Percentiles rank a stretch among this genome's conserved stretches.
phyloP scores from a whole-genome alignment of 345 rosid genomes.

The Pistacia vera region DNA sequence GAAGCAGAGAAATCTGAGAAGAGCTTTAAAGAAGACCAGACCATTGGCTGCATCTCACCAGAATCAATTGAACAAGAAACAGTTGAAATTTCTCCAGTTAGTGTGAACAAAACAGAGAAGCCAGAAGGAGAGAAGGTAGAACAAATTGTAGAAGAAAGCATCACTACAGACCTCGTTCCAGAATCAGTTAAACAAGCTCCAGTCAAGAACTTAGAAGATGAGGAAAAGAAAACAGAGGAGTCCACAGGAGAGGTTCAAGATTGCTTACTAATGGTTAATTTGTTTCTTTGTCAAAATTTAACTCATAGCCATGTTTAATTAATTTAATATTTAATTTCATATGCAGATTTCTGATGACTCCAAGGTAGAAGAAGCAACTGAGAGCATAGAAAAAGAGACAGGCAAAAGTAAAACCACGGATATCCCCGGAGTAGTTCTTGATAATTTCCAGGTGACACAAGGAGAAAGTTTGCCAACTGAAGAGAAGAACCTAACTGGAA shows the following conservation, averaged over 20 bases:
- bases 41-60: not conserved
- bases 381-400: constrained; percentile 20
- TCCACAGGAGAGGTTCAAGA: constrained; percentile 21
- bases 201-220: constrained; percentile 9
- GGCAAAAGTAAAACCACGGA: constrained; percentile 8
- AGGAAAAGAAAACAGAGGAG: constrained; percentile 3
- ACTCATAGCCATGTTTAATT: not conserved
- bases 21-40: constrained; percentile 1
- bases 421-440: constrained; percentile 1
- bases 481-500: not conserved
- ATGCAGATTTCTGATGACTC: constrained; percentile 22
- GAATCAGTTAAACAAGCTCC: constrained; percentile 6
- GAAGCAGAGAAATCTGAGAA: constrained; percentile 6
- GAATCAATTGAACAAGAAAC: constrained; percentile 17
- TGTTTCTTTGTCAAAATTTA: not conserved
- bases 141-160: constrained; percentile 5
- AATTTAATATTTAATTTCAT: constrained; percentile 13
- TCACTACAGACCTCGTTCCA: not conserved
- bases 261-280: not conserved
- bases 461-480: not conserved
- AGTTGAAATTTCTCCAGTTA: not conserved
- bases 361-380: constrained; percentile 1
- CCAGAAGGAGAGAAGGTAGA: constrained; percentile 16
- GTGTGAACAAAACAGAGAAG: constrained; percentile 1
- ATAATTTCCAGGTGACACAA: not conserved